Evolutionary conservation across 208 protist species (phyloP).

Genomic region (Trypanosoma avium): DNA sequence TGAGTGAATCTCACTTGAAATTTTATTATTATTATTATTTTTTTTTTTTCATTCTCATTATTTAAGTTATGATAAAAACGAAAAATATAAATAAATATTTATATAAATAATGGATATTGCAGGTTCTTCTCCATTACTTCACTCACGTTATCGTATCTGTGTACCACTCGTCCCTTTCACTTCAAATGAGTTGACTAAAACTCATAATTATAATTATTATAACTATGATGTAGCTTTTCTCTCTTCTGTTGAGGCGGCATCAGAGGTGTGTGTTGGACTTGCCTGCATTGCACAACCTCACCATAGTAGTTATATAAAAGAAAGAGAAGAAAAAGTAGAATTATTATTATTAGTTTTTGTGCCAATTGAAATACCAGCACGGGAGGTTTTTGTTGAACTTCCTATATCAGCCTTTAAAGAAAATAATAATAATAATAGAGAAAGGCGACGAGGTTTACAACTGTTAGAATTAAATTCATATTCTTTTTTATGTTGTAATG

Average conservation of each 20-base stretch:
- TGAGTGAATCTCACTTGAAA: not conserved
- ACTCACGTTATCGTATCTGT: conserved; percentile 12
- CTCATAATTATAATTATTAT: not conserved
- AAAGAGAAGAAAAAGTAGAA: not conserved
- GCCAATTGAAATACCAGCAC: conserved; percentile 8
- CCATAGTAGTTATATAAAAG: not conserved
- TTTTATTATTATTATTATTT: conserved; percentile 3
- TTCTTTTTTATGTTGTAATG: conserved; percentile 6
- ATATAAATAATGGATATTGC: conserved; percentile 12
- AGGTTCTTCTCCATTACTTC: not conserved
- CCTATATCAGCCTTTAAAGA: conserved; percentile 13
- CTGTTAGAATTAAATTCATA: conserved; percentile 15
- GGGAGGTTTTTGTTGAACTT: conserved; percentile 23
- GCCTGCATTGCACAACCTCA: conserved; percentile 14
- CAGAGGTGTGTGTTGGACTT: conserved; percentile 17
- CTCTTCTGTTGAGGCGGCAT: conserved; percentile 17
- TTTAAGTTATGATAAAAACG: not conserved
- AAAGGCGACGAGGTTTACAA: not conserved
- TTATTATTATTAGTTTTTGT: conserved; percentile 26
- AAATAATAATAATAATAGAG: not conserved
- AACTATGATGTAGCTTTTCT: conserved; percentile 15
- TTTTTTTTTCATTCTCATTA: conserved; percentile 1
- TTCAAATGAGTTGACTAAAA: too few species aligned
- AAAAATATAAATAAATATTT: not conserved
- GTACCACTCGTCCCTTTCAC: conserved; percentile 11